phyloP scores from a whole-genome alignment of 2,329 filamentous ascomycete genomes.

The Periconia sp. region DNA sequence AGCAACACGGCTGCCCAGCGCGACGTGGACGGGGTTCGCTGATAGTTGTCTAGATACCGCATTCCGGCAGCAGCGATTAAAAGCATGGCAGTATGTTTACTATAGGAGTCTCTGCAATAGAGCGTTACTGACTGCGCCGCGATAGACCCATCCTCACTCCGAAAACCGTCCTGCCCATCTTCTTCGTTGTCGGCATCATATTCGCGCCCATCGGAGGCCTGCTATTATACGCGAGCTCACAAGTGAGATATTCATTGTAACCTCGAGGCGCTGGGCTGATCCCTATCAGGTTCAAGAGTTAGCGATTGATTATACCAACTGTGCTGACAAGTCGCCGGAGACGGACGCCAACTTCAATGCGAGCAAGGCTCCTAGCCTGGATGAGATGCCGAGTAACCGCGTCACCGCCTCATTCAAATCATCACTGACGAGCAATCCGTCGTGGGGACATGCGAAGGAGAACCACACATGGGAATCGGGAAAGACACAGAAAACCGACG shows the following conservation, averaged over 20 bases:
- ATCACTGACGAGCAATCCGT: slow-evolving; percentile 39
- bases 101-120: no score
- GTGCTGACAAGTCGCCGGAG: slow-evolving; percentile 61
- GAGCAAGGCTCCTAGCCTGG: slow-evolving; percentile 43
- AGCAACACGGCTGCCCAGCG: slow-evolving; percentile 32
- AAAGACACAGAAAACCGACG: slow-evolving; percentile 43
- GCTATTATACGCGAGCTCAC: slow-evolving; percentile 82
- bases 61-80: slow-evolving; percentile 94
- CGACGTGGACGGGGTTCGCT: slow-evolving; percentile 18
- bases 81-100: slow-evolving; percentile 91
- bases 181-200: slow-evolving; percentile 88
- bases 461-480: slow-evolving; percentile 44
- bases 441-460: slow-evolving; percentile 41
- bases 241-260: slow-evolving; percentile 62
- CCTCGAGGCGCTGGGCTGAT: slow-evolving; percentile 16
- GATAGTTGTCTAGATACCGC: slow-evolving; percentile 74
- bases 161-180: slow-evolving; percentile 89
- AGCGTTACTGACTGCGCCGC: slow-evolving; percentile 46
- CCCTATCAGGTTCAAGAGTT: slow-evolving; percentile 80
- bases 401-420: slow-evolving; percentile 76
- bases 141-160: slow-evolving; percentile 88
- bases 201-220: slow-evolving; percentile 92
- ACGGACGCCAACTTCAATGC: slow-evolving; percentile 24
- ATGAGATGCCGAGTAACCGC: slow-evolving; percentile 61
- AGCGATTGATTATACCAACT: slow-evolving; percentile 87